Conservation (phyloP, 176 grass and related monocot species). For the Hordeum marinum region DNA sequence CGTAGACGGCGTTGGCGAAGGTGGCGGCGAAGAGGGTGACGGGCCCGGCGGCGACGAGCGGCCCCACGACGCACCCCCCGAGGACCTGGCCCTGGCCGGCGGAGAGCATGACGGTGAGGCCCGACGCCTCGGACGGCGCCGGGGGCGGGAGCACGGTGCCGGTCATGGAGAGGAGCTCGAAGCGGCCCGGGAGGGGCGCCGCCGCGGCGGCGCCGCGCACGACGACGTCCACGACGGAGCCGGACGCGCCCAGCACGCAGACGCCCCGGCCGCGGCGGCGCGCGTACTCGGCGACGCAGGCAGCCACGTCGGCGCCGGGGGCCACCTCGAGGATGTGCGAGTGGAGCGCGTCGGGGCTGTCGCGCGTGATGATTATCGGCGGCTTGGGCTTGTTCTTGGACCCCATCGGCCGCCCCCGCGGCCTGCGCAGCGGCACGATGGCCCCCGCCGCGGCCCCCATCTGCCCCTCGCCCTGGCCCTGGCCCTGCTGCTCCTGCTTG, state of each 20-base stretch:
- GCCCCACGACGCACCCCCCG: slow-evolving; percentile 44
- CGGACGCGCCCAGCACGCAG: slow-evolving; percentile 49
- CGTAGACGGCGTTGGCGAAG: slow-evolving; percentile 61
- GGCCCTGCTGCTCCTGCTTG: background rate
- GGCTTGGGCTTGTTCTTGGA: slow-evolving; percentile 77
- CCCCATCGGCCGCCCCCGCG: slow-evolving; percentile 46
- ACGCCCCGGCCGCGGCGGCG: slow-evolving; percentile 49
- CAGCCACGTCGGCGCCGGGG: slow-evolving; percentile 38
- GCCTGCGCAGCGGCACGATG: slow-evolving; percentile 46
- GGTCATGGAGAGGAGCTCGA: slow-evolving; percentile 43
- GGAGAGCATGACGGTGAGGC: slow-evolving; percentile 40
- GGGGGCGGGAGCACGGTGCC: slow-evolving; percentile 55
- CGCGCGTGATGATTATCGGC: slow-evolving; percentile 62
- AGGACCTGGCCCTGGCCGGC: slow-evolving; percentile 47
- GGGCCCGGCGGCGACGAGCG: slow-evolving; percentile 26
- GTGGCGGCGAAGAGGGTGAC: slow-evolving; percentile 52
- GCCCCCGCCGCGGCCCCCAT: background rate
- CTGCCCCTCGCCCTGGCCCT: background rate
- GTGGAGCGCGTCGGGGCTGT: slow-evolving; percentile 63
- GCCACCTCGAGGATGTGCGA: slow-evolving; percentile 55
- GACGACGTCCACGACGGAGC: slow-evolving; percentile 43
- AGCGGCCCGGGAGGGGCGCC: background rate
- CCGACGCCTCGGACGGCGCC: slow-evolving; percentile 34
- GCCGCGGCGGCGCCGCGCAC: slow-evolving; percentile 30
- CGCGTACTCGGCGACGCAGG: slow-evolving; percentile 66